These are phyloP conservation scores for Cystobasidiaceae sp. DNA, from an alignment of 1,284 basidiomycete species.

Conservation along the genomic window DNA sequence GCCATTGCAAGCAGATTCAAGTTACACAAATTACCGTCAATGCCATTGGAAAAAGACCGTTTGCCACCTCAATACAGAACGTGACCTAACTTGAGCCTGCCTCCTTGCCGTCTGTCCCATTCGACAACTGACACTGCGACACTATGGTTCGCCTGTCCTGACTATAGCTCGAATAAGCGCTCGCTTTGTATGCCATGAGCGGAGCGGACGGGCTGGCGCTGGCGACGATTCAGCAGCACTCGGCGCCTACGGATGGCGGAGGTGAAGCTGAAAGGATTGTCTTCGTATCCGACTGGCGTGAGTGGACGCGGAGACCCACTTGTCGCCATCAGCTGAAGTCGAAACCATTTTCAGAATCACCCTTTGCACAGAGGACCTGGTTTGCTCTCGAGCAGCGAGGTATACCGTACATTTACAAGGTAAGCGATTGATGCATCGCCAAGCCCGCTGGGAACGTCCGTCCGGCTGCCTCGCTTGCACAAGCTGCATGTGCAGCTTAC, in stretches of 20 bases:
- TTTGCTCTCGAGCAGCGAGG: conserved; percentile 27
- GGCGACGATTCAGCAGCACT: conserved; percentile 15
- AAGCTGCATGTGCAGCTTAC: neutral
- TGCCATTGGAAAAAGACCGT: neutral
- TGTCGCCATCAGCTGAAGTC: neutral
- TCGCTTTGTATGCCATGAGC: neutral
- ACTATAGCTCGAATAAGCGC: neutral
- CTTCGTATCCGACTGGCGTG: conserved; percentile 26
- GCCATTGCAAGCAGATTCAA: no score
- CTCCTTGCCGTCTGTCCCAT: no score
- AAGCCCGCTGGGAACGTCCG: neutral
- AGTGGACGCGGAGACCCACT: neutral
- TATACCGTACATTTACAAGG: conserved; percentile 23
- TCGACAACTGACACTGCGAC: no score
- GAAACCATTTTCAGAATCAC: conserved; percentile 13
- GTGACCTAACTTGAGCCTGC: no score
- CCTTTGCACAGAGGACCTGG: conserved; percentile 28
- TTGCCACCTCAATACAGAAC: neutral
- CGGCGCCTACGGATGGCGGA: neutral
- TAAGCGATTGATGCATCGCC: neutral
- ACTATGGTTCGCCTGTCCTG: neutral
- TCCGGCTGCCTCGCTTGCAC: no score
- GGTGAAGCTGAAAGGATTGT: neutral
- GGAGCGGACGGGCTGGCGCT: conserved; percentile 19
- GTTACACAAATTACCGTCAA: neutral